Evolutionary conservation across 2,329 filamentous ascomycete genomes (phyloP), one percentile per base, ranked within the genome.

Genomic region (Colletotrichum magnum): DNA sequence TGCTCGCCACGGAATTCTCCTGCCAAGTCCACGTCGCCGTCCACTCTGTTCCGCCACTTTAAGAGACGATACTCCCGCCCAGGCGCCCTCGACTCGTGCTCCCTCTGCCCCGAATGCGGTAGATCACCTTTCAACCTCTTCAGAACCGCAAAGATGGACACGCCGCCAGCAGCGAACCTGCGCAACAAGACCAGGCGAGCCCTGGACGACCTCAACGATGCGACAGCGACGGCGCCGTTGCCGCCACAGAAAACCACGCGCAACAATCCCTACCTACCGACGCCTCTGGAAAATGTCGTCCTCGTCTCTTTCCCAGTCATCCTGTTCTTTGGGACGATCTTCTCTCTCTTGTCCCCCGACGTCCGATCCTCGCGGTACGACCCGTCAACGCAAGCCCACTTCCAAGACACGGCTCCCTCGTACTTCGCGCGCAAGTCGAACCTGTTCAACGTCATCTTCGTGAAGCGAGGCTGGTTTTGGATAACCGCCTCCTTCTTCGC

Each of bases 361-460:
- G 90, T 90, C 12, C 90, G 89, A 76, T 82, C 84, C 54, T 85
- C 88, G 2, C 85, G 88, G 4, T 94, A 94, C 84, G 88, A 90
- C 72, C 79, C 85, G 2, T 76, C 82, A 48, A 80, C 86, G 26
- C 92, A 94, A 77, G 87, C 92, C 13, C 92, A 93, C 80, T 80
- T 85, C 4, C 86, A 85, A 54, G 81, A 84, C 80, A 77, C 79
- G 48, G 88, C 92, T 58, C 93, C 93, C 2, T 92, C 88, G 78
- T 99, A 98, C 85, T 99, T 99, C 79, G 95, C 96, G 54, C 92
- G 92, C 75, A 99, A 99, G 82, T 88, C 90, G 79, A 99, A 99
- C 82, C 75, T 98, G 60, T 93, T 98, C 87, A 99, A 99, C 78
- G 81, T 93, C 54, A 88, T 94, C 75, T 99, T 98, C 77, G 96